Evolutionary conservation across 495 filamentous ascomycete genomes (phyloP).

Genomic region (Aspergillus homomorphus): DNA sequence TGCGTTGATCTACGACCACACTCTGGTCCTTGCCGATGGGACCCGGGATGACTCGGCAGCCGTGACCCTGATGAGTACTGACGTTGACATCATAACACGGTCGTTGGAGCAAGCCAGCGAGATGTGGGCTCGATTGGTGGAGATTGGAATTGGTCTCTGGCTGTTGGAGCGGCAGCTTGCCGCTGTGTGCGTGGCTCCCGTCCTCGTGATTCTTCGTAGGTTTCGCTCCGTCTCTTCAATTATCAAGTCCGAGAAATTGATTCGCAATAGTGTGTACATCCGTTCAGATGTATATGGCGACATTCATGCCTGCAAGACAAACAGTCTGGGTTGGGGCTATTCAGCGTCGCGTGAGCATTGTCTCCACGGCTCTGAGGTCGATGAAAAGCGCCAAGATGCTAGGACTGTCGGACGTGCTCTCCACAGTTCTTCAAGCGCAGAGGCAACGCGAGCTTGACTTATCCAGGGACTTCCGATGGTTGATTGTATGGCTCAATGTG

Average conservation of each 20-base stretch:
- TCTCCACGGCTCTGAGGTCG: slow-evolving; percentile 46
- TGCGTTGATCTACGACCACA: slow-evolving; percentile 47
- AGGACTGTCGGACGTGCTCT: slow-evolving; percentile 44
- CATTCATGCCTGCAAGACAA: slow-evolving; percentile 19
- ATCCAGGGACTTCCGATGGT: not conserved
- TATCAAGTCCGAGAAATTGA: not conserved
- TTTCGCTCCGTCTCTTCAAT: not conserved
- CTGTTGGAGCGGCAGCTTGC: slow-evolving; percentile 52
- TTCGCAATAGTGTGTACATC: slow-evolving; percentile 19
- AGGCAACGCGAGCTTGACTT: not conserved
- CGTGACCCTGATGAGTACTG: slow-evolving; percentile 58
- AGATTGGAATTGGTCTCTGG: slow-evolving; percentile 51
- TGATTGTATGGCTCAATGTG: slow-evolving; percentile 5
- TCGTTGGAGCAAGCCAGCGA: slow-evolving; percentile 43
- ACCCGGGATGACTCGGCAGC: slow-evolving; percentile 44
- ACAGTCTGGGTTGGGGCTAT: slow-evolving; percentile 50
- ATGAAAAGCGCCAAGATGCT: slow-evolving; percentile 61
- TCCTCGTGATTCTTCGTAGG: slow-evolving; percentile 45
- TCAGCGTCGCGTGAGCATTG: slow-evolving; percentile 50
- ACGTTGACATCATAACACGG: slow-evolving; percentile 44
- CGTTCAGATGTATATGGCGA: slow-evolving; percentile 19
- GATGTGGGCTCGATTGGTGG: slow-evolving; percentile 47
- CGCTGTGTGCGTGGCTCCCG: slow-evolving; percentile 40
- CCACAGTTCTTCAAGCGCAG: slow-evolving; percentile 27
- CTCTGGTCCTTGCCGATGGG: slow-evolving; percentile 36